Base-by-base conservation (phyloP, 2,329 filamentous ascomycete species). In the Dissoconium aciculare region DNA sequence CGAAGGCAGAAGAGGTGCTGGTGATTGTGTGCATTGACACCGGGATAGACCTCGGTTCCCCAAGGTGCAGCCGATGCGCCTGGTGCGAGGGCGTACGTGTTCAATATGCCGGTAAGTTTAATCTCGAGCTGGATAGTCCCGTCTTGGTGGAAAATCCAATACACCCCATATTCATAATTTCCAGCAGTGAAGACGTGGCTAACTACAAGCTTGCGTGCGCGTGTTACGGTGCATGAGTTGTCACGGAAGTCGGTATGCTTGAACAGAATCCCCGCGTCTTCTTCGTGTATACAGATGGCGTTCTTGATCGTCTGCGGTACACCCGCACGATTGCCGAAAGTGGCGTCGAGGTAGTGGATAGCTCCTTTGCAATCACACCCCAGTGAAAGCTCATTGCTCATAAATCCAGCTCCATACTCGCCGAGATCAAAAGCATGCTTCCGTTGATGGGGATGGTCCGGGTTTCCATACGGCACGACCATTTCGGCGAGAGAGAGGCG, bases 151-250 rank as follows among this genome's bases (percentile, higher is more conserved):
- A 92, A 84, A 43, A 84, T 77, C 83, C 82, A 92, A 62, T 87
- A 77, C 4, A 53, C 66, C 48, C 75, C 78, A 57, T 94, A 94
- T 55, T 94, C 85, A 58, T 94, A 94, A 62, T 94, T 94, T 15
- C 85, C 85, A 0, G 85, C 85, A 0, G 85, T 94, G 59, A 94
- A 93, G 50, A 93, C 78, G 45, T 93, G 84, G 41, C 83, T 84
- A 42, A 94, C 67, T 50, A 93, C 68, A 35, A 94, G 69, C 53
- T 89, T 91, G 32, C 83, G 73, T 2, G 76, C 83, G 15, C 85
- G 75, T 0, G 84, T 93, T 4, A 92, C 80, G 6, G 89, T 82
- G 32, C 75, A 71, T 0, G 80, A 87, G 26, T 89, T 78, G 50
- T 94, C 85, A 21, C 85, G 71, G 69, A 93, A 94, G 57, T 94